phyloP scores from a whole-genome alignment of 495 filamentous ascomycete genomes.

The Penicillium steckii region DNA sequence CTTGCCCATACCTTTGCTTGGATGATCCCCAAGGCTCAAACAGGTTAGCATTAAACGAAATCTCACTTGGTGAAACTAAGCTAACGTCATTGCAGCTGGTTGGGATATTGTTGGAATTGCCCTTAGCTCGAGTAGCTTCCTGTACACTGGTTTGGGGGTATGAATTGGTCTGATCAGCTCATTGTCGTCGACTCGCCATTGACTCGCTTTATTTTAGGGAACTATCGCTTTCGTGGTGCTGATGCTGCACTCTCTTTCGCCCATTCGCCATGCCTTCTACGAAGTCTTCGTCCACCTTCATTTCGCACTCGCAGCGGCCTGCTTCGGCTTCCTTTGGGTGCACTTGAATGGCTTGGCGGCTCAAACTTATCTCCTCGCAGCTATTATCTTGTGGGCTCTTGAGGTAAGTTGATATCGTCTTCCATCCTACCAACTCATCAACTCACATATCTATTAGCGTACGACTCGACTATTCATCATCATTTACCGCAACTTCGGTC shows the following conservation, averaged over 20 bases:
- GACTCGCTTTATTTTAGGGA: conserved; percentile 30
- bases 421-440: not conserved
- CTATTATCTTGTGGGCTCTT: conserved; percentile 72
- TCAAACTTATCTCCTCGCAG: conserved; percentile 61
- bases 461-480: conserved; percentile 65
- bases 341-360: conserved; percentile 69
- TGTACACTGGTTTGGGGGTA: conserved; percentile 56
- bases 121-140: conserved; percentile 53
- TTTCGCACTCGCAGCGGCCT: conserved; percentile 63
- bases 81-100: conserved; percentile 41
- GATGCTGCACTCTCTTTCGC: conserved; percentile 65
- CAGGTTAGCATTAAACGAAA: conserved; percentile 30
- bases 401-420: conserved; percentile 50
- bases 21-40: conserved; percentile 65
- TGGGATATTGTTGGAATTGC: conserved; percentile 56
- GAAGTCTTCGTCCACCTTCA: conserved; percentile 89
- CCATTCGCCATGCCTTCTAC: conserved; percentile 90
- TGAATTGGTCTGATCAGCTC: conserved; percentile 14
- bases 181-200: not conserved
- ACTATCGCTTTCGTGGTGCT: conserved; percentile 53
- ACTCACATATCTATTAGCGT: conserved; percentile 37
- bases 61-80: not conserved
- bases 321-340: conserved; percentile 65
- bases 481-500: conserved; percentile 66
- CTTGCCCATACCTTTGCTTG: conserved; percentile 63